Evolutionary conservation across 176 grass and related monocot genomes (phyloP).

Genomic region (Luzula sylvatica): DNA sequence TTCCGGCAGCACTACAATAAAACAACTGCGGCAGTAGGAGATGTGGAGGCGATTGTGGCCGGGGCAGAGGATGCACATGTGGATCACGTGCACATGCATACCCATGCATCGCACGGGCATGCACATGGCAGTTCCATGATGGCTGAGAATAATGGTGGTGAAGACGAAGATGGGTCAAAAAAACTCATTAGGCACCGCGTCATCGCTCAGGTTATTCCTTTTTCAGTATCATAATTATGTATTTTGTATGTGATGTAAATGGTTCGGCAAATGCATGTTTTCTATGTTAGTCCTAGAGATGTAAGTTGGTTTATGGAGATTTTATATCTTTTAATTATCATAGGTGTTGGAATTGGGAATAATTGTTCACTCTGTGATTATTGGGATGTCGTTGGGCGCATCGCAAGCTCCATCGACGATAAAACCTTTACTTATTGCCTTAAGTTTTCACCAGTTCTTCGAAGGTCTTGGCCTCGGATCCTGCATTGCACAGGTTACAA

Average conservation of each 20-base stretch:
- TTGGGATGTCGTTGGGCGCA: conserved; percentile 57
- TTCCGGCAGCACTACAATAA: conserved; percentile 22
- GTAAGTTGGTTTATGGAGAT: background rate
- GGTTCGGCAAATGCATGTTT: background rate
- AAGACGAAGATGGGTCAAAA: background rate
- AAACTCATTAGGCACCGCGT: conserved; percentile 55
- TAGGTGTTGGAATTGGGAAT: conserved; percentile 69
- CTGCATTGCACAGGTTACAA: conserved; percentile 46
- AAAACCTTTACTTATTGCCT: conserved; percentile 42
- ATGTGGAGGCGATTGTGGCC: background rate
- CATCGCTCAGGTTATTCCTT: conserved; percentile 40
- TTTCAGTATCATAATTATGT: background rate
- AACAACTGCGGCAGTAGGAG: background rate
- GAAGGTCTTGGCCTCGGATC: conserved; percentile 77
- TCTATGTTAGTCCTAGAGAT: background rate
- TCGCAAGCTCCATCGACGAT: conserved; percentile 35
- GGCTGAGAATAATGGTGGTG: background rate
- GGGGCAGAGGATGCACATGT: background rate
- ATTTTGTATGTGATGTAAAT: background rate
- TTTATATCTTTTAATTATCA: background rate
- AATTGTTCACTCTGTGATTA: conserved; percentile 74
- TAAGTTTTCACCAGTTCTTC: conserved; percentile 74
- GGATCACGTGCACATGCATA: background rate
- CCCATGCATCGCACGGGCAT: conserved; percentile 38
- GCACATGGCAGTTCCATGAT: conserved; percentile 17